Conservation (phyloP, 1,284 basidiomycete genomes). For the Marasmius oreades region DNA sequence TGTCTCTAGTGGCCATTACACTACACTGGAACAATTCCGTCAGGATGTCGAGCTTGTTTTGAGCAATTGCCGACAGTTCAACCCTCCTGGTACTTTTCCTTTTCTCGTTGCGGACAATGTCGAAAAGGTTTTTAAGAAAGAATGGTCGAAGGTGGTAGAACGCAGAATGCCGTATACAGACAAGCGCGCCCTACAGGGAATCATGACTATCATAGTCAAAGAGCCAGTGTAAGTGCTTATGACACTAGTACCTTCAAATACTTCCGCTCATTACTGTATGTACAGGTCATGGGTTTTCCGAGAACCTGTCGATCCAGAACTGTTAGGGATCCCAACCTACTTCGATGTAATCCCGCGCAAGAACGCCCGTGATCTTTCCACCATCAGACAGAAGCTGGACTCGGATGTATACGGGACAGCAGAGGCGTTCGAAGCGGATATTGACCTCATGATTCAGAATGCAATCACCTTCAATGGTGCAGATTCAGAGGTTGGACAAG, state of each 20-base stretch:
- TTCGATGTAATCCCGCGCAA: constrained; percentile 78
- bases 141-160: constrained; percentile 82
- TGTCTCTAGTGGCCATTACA: constrained; percentile 65
- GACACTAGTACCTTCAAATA: background rate
- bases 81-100: constrained; percentile 78
- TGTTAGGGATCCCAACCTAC: constrained; percentile 79
- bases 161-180: constrained; percentile 77
- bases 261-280: constrained; percentile 11
- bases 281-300: constrained; percentile 74
- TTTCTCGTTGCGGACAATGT: constrained; percentile 68
- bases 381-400: constrained; percentile 83
- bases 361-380: constrained; percentile 83
- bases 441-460: constrained; percentile 83
- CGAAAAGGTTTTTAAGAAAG: constrained; percentile 77
- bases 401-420: constrained; percentile 77
- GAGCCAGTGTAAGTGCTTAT: constrained; percentile 61
- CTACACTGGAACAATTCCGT: constrained; percentile 78
- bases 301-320: constrained; percentile 81
- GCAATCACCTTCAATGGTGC: constrained; percentile 83
- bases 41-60: constrained; percentile 85
- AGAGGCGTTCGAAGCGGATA: constrained; percentile 77
- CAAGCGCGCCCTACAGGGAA: constrained; percentile 73
- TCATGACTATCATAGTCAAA: constrained; percentile 71
- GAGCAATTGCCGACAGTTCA: constrained; percentile 87
- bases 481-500: constrained; percentile 70